Evolutionary conservation across 768 basidiomycete species (phyloP).

Genomic region (Suillus americanus): DNA sequence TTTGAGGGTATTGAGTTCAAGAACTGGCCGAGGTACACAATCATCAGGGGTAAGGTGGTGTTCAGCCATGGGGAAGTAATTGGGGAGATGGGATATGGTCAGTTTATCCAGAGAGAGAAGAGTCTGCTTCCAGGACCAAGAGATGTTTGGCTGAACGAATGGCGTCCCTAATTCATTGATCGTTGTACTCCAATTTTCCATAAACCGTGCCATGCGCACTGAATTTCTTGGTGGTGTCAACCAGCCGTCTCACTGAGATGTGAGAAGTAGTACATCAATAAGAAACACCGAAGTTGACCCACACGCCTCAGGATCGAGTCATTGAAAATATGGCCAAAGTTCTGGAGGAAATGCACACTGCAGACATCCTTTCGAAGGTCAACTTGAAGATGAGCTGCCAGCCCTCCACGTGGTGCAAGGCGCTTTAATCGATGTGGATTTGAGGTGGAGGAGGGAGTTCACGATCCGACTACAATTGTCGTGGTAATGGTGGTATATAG

Average conservation of each 20-base stretch:
- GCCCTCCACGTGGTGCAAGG: background rate
- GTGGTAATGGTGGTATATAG: too few species aligned
- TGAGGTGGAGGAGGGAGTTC: background rate
- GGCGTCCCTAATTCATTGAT: slow-evolving; percentile 4
- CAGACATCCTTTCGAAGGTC: background rate
- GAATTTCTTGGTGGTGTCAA: too few species aligned
- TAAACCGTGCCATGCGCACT: too few species aligned
- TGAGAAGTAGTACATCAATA: too few species aligned
- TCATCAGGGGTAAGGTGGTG: slow-evolving; percentile 16
- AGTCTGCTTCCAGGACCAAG: slow-evolving; percentile 11
- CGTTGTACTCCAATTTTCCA: too few species aligned
- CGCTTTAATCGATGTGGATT: too few species aligned
- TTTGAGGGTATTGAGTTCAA: slow-evolving; percentile 32
- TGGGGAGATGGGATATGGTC: slow-evolving; percentile 13
- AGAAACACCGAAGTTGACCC: too few species aligned
- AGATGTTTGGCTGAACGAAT: slow-evolving; percentile 12
- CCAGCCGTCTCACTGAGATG: too few species aligned
- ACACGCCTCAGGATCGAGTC: background rate
- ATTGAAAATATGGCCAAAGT: background rate
- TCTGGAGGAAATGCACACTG: background rate
- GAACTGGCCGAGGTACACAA: slow-evolving; percentile 33
- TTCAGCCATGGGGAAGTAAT: slow-evolving; percentile 16
- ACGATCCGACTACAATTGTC: background rate
- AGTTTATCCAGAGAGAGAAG: slow-evolving; percentile 9
- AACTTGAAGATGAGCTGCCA: background rate